Base-by-base conservation (phyloP, 306 rosid genomes). In the Quercus berberidifolia region DNA sequence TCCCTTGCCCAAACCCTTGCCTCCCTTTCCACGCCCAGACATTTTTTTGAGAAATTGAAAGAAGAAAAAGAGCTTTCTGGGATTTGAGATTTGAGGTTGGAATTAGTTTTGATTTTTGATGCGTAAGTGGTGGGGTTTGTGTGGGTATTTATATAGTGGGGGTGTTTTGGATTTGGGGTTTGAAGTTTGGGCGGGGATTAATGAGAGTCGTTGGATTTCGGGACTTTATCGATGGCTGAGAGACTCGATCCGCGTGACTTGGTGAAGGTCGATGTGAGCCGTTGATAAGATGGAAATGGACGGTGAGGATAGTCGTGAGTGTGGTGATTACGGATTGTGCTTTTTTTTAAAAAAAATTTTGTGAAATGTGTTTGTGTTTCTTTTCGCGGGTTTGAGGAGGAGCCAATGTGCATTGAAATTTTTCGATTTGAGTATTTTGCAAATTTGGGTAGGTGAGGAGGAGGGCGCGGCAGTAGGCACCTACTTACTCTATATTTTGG, bases 11-110 rank as follows among this genome's bases (percentile, higher is more conserved):
- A 86, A 75, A 0, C 91, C 91, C 88, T 88, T 88, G 38, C 91
- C 91, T 1, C 91, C 91, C 83, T 88, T 88, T 8, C 91, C 91
- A 3, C 88, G 91, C 0, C 91, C 91, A 1, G 91, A 86, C 91
- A 88, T 88, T 81, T 62, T 73, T 75, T 8, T 0, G 55, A 25
- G 7, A 28, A n/a, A 49, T 12, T 49, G 54, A 41, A 2, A 41
- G 54, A 49, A 12, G 17, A 6, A 9, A 9, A 12, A 20, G 23
- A 21, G 14, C 1, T 7, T 1, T 20, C 6, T 8, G 7, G 0
- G 2, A 7, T 2, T 3, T 4, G 18, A 31, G 21, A 0, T n/a
- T 19, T 0, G 0, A 7, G 2, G 1, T 1, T 11, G 20, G 10
- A 12, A 76, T 1, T 1, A 0, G 38, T 2, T 26, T 3, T 12